phyloP scores from a whole-genome alignment of 768 basidiomycete genomes.

The Mycena epipterygia region DNA sequence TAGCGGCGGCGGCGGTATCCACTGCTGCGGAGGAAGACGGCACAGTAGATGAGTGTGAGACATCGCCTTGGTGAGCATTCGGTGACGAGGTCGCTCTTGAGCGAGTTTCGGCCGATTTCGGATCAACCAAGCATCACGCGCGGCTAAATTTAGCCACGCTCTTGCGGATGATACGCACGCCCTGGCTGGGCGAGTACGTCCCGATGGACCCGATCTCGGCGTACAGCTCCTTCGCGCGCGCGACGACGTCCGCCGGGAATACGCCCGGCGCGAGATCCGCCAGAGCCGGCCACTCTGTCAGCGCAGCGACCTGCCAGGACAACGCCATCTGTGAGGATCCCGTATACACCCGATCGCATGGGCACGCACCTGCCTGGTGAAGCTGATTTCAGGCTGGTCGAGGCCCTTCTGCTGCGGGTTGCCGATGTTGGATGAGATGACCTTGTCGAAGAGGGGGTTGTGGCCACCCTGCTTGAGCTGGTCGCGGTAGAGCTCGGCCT shows the following conservation, averaged over 20 bases:
- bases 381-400: slow-evolving; percentile 94
- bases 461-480: slow-evolving; percentile 69
- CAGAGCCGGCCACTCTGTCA: slow-evolving; percentile 93
- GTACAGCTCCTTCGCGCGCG: slow-evolving; percentile 84
- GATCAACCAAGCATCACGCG: no score
- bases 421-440: slow-evolving; percentile 97
- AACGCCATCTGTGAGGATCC: slow-evolving; percentile 25
- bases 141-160: slow-evolving; percentile 93
- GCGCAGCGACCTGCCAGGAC: slow-evolving; percentile 79
- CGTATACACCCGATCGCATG: no score
- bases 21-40: no score
- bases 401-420: slow-evolving; percentile 98
- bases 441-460: slow-evolving; percentile 84
- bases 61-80: no score
- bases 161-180: slow-evolving; percentile 88
- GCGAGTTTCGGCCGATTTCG: no score
- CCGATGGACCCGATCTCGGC: slow-evolving; percentile 92
- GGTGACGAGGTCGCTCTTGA: no score
- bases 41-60: no score
- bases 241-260: slow-evolving; percentile 90
- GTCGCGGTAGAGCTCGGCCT: slow-evolving; percentile 87
- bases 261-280: slow-evolving; percentile 79
- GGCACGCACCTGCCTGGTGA: slow-evolving; percentile 86
- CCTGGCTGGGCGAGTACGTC: slow-evolving; percentile 97
- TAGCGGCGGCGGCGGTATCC: no score